A percentile compares a stretch with the other conserved stretches of the same genome.
phyloP scores from a whole-genome alignment of 352 stramenopile species.

The Pythium aristosporum region DNA sequence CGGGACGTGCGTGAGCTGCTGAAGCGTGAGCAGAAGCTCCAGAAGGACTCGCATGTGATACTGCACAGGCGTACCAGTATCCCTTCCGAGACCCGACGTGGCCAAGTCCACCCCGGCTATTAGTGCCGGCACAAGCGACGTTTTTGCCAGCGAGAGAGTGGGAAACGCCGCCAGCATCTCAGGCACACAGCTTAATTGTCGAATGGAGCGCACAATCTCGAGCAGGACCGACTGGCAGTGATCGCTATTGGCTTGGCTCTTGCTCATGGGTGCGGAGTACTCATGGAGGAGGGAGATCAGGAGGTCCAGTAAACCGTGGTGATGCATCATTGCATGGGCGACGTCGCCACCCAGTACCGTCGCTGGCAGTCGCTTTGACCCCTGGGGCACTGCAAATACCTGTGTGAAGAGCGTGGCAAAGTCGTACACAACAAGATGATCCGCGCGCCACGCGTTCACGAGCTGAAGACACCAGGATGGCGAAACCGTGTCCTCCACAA shows the following conservation, averaged over 20 bases:
- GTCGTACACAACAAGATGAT: constrained; percentile 20
- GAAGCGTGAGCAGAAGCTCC: constrained; percentile 10
- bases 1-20: background rate
- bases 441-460: constrained; percentile 8
- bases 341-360: constrained; percentile 13
- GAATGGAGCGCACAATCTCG: constrained; percentile 10
- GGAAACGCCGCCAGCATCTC: constrained; percentile 9
- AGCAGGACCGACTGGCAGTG: constrained; percentile 1
- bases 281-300: background rate
- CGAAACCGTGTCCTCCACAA: background rate
- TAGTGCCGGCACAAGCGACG: background rate
- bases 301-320: constrained; percentile 21
- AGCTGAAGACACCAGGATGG: constrained; percentile 21
- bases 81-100: background rate
- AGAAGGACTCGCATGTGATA: background rate
- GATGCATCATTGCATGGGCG: constrained; percentile 17
- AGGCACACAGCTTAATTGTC: constrained; percentile 2
- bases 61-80: background rate
- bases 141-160: background rate
- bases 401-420: constrained; percentile 22
- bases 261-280: constrained; percentile 2
- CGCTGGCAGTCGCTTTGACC: constrained; percentile 9
- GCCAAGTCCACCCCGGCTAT: background rate
- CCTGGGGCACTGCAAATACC: constrained; percentile 22
- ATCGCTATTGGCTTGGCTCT: background rate